Evolutionary conservation across 371 early-diverging fungal genomes (phyloP).

Genomic region (Zychaea mexicana): DNA sequence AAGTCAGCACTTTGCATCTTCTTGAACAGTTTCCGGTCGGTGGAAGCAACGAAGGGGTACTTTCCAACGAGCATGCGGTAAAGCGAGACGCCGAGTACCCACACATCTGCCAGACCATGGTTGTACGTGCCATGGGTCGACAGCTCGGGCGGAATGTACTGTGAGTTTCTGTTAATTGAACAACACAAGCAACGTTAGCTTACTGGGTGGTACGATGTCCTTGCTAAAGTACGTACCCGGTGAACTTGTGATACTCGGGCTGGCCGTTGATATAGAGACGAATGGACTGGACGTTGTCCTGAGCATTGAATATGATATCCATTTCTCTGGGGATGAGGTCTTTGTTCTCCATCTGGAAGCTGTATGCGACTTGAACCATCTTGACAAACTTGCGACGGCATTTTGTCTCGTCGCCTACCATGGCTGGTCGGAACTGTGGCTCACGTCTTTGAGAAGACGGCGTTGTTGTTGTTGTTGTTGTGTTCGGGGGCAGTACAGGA

Average conservation of each 20-base stretch:
- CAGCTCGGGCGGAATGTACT: slow-evolving; percentile 44
- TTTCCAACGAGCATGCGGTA: slow-evolving; percentile 41
- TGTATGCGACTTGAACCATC: slow-evolving; percentile 36
- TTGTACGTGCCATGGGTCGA: slow-evolving; percentile 21
- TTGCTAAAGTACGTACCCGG: slow-evolving; percentile 31
- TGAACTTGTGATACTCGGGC: slow-evolving; percentile 32
- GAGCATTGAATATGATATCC: slow-evolving; percentile 28
- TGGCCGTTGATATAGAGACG: slow-evolving; percentile 25
- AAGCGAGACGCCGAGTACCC: slow-evolving; percentile 45
- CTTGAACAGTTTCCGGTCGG: slow-evolving; percentile 37
- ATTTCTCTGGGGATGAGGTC: slow-evolving; percentile 24
- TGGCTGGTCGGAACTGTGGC: slow-evolving; percentile 17
- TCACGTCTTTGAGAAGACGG: slow-evolving; percentile 14
- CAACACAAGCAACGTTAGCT: neutral
- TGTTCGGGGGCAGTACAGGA: slow-evolving; percentile 13
- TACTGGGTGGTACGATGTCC: no score
- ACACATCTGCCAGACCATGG: slow-evolving; percentile 36
- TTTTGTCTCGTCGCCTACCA: slow-evolving; percentile 33
- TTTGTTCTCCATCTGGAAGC: slow-evolving; percentile 23
- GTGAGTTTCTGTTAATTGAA: slow-evolving; percentile 12
- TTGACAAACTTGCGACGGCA: slow-evolving; percentile 38
- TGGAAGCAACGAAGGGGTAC: slow-evolving; percentile 42
- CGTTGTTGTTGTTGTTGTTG: neutral
- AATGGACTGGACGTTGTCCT: slow-evolving; percentile 34
- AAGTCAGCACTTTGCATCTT: slow-evolving; percentile 43